A percentile compares a stretch with the other conserved stretches of the same genome.
These are phyloP conservation scores for Zalaria obscura DNA, from an alignment of 2,329 filamentous ascomycete genomes.

Conservation along the genomic window DNA sequence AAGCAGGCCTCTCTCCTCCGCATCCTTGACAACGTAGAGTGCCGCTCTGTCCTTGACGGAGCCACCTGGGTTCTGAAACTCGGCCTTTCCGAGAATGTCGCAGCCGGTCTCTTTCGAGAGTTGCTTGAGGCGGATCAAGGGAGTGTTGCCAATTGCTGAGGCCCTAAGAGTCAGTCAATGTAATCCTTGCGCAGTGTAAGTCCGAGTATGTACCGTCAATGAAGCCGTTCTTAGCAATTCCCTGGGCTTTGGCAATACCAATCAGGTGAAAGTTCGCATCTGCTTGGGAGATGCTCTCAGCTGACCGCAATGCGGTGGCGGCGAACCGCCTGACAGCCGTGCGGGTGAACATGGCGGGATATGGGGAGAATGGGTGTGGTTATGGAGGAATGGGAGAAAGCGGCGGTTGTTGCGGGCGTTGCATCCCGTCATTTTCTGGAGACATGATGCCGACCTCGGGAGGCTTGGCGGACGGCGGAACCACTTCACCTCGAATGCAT, in stretches of 20 bases:
- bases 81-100: slow-evolving; percentile 88
- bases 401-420: too few species aligned
- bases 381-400: too few species aligned
- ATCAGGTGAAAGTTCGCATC: slow-evolving; percentile 35
- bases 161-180: slow-evolving; percentile 5
- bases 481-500: too few species aligned
- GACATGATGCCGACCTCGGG: too few species aligned
- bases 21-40: slow-evolving; percentile 84
- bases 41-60: slow-evolving; percentile 94
- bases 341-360: slow-evolving; percentile 45
- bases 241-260: slow-evolving; percentile 65
- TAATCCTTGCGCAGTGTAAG: slow-evolving; percentile 1
- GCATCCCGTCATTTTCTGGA: too few species aligned
- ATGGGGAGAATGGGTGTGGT: too few species aligned
- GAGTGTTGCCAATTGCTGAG: slow-evolving; percentile 90
- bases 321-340: slow-evolving; percentile 54
- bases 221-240: slow-evolving; percentile 57
- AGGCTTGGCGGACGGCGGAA: too few species aligned
- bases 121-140: slow-evolving; percentile 76
- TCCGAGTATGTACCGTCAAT: slow-evolving; percentile 52
- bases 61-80: slow-evolving; percentile 97
- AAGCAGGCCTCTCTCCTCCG: slow-evolving; percentile 75
- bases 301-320: slow-evolving; percentile 43
- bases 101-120: slow-evolving; percentile 87
- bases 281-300: slow-evolving; percentile 32